A percentile compares a stretch with the other conserved stretches of the same genome.
phyloP scores from a whole-genome alignment of 176 grass and related monocot species.

The Phoenix dactylifera region DNA sequence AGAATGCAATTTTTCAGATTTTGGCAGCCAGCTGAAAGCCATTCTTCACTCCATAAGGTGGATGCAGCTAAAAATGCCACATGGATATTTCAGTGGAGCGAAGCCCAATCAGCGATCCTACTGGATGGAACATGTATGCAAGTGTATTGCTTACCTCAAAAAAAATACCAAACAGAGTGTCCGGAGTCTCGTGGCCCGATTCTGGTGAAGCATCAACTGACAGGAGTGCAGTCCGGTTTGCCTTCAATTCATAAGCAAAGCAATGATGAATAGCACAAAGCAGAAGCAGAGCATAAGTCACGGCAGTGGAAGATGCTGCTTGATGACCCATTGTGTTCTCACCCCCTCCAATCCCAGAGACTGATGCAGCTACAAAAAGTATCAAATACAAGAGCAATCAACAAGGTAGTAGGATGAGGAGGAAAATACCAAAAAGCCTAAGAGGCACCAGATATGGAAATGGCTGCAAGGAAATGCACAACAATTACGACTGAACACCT shows the following conservation, averaged over 20 bases:
- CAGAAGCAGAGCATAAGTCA: constrained; percentile 14
- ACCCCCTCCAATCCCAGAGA: constrained; percentile 3
- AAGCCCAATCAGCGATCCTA: too few relatives aligned
- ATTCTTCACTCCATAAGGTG: too few relatives aligned
- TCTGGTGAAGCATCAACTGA: constrained; percentile 40
- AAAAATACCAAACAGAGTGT: constrained; percentile 66
- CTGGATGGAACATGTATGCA: not conserved
- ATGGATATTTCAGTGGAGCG: too few relatives aligned
- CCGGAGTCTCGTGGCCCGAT: constrained; percentile 40
- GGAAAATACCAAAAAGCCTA: too few relatives aligned
- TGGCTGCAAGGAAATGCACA: too few relatives aligned
- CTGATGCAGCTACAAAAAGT: constrained; percentile 6
- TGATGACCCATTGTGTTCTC: constrained; percentile 19
- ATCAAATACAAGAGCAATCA: not conserved
- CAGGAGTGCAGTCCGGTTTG: constrained; percentile 28
- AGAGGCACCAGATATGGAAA: too few relatives aligned
- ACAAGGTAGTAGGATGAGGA: not conserved
- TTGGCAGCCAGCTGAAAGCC: too few relatives aligned
- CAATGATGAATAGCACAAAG: constrained; percentile 22
- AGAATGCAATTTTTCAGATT: too few relatives aligned
- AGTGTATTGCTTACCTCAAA: constrained; percentile 59
- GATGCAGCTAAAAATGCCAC: too few relatives aligned
- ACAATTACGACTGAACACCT: too few relatives aligned
- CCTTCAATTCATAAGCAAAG: constrained; percentile 20
- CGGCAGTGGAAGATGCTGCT: constrained; percentile 1